Base-by-base conservation (phyloP, 1,284 basidiomycete species). In the Thelephora terrestris region DNA sequence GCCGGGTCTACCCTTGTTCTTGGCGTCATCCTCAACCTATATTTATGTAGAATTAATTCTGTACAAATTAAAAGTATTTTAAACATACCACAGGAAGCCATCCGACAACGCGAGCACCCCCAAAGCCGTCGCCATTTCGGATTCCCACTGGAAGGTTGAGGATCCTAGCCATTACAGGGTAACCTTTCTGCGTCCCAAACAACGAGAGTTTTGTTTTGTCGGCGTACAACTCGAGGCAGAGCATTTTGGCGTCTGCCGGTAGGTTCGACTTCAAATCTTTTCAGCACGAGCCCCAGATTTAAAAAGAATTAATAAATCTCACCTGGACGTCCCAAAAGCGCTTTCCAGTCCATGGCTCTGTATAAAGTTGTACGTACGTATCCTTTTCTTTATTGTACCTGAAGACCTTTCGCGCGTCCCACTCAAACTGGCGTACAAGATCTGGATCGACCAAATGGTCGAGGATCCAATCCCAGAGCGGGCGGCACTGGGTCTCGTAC, bases 181-280 rank as follows among this genome's bases (percentile, higher is more conserved):
- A n/a, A n/a, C n/a, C n/a, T n/a, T n/a, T n/a, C n/a, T n/a, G n/a
- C n/a, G n/a, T n/a, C 0, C 69, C 68, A 56, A 73, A 73, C 2
- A 62, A 63, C 0, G 69, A 73, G 0, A 74, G 53, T 18, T 65
- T 63, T 2, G 66, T 65, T 47, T 73, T 74, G 49, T 74, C 67
- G 7, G 70, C 68, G 62, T 72, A 75, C 1, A 75, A 20, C 12
- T 64, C 57, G 38, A 59, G 58, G 1, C 48, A 55, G 0, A 67
- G 38, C 0, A 58, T 56, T 29, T 61, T 61, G 25, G 44, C 55
- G 21, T 52, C 57, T 16, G 25, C 18, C 21, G 57, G 57, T 5
- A 64, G 34, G 21, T 37, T 37, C 2, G 43, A 51, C 58, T 61
- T 45, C 14, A 23, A 16, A 16, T 21, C 18, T 21, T n/a, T 32